Conservation (phyloP, 2,329 filamentous ascomycete species). For the Colletotrichum plurivorum region DNA sequence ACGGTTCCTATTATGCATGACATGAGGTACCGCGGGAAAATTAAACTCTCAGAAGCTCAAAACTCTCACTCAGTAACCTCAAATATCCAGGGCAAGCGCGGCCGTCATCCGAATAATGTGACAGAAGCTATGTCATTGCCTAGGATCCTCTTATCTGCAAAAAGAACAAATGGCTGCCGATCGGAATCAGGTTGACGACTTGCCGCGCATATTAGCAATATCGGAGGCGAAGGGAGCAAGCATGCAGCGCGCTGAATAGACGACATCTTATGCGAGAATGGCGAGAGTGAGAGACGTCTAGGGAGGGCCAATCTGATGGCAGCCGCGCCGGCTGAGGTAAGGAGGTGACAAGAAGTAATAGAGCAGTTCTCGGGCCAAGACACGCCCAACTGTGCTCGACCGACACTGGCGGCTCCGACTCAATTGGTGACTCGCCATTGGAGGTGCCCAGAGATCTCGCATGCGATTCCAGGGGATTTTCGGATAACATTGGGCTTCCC, state of each 20-base stretch:
- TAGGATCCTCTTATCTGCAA: constrained; percentile 18
- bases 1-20: no score
- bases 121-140: constrained; percentile 21
- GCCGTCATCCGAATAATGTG: constrained; percentile 25
- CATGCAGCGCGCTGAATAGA: no score
- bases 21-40: neutral
- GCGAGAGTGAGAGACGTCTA: constrained; percentile 2
- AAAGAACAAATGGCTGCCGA: constrained; percentile 4
- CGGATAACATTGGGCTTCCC: constrained; percentile 2
- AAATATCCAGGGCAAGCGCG: neutral
- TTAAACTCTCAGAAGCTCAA: constrained; percentile 7
- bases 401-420: constrained; percentile 10
- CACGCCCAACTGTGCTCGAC: constrained; percentile 7
- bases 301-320: constrained; percentile 12
- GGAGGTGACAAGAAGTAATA: constrained; percentile 21
- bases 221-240: constrained; percentile 12
- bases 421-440: constrained; percentile 18
- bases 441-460: constrained; percentile 7
- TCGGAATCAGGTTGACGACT: constrained; percentile 14
- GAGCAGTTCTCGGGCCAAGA: constrained; percentile 15
- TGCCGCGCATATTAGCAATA: neutral
- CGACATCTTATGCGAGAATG: neutral
- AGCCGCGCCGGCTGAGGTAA: constrained; percentile 22
- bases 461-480: constrained; percentile 17
- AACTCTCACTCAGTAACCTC: constrained; percentile 10